These are phyloP conservation scores for Tulasnella sp. DNA, from an alignment of 768 basidiomycete genomes.

Conservation along the genomic window DNA sequence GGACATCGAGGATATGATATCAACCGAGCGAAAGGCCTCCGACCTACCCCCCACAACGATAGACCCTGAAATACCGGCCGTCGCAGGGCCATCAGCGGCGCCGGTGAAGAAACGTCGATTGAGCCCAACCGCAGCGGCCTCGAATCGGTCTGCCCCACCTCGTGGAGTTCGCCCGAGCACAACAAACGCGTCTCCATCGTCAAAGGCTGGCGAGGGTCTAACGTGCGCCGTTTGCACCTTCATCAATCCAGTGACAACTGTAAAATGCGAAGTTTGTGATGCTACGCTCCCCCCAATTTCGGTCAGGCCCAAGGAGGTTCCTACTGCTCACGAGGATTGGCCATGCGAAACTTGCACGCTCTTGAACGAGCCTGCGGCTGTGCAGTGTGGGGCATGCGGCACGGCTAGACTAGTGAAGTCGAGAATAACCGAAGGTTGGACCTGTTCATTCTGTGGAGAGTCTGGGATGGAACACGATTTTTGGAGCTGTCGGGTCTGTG, in stretches of 20 bases:
- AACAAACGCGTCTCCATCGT: background rate
- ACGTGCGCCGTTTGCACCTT: constrained; percentile 50
- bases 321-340: background rate
- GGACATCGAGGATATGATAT: constrained; percentile 16
- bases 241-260: constrained; percentile 38
- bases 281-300: constrained; percentile 18
- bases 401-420: constrained; percentile 21
- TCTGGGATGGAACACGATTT: constrained; percentile 48
- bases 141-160: background rate
- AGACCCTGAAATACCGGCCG: constrained; percentile 5
- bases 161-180: background rate
- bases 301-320: background rate
- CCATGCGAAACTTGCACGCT: constrained; percentile 45
- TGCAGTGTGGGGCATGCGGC: constrained; percentile 55
- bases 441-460: constrained; percentile 55
- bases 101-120: background rate
- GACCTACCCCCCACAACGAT: constrained; percentile 27
- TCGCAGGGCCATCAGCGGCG: background rate
- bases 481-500: constrained; percentile 71
- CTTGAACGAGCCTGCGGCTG: constrained; percentile 38
- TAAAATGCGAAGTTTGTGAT: constrained; percentile 55
- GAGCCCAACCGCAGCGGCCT: background rate
- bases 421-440: constrained; percentile 41
- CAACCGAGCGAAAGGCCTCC: constrained; percentile 15
- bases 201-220: constrained; percentile 22